These are phyloP conservation scores for Sporothrix protearum DNA, from an alignment of 2,329 filamentous ascomycete genomes.

Conservation along the genomic window DNA sequence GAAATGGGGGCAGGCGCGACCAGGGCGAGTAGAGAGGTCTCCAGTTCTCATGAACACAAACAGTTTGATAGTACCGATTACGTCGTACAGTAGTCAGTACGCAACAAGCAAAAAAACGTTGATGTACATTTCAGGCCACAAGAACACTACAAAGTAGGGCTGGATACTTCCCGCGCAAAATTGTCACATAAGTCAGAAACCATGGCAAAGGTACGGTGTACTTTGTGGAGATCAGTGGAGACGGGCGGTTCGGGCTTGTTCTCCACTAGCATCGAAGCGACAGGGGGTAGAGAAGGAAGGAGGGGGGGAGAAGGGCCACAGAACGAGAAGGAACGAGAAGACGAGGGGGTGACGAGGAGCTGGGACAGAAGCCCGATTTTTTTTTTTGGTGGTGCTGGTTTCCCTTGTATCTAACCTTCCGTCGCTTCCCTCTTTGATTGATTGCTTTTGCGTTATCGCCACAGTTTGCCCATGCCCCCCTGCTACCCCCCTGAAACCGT, in stretches of 20 bases:
- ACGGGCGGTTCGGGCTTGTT: constrained; percentile 15
- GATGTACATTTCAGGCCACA: neutral
- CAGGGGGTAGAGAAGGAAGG: constrained; percentile 16
- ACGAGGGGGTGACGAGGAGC: constrained; percentile 25
- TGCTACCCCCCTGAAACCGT: neutral
- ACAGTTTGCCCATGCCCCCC: neutral
- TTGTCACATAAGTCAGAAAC: constrained; percentile 14
- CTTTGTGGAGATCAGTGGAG: constrained; percentile 26
- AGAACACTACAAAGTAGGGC: neutral
- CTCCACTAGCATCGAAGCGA: constrained; percentile 22
- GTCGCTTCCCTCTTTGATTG: constrained; percentile 5
- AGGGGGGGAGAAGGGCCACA: neutral
- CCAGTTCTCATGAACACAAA: neutral
- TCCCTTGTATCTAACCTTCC: neutral
- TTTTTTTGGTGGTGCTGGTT: constrained; percentile 5
- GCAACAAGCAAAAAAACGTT: neutral
- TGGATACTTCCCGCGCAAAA: constrained; percentile 3
- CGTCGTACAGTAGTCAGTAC: too few relatives aligned
- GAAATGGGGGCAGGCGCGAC: neutral
- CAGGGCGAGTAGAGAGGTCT: neutral
- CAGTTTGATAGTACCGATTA: neutral
- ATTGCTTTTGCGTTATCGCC: neutral
- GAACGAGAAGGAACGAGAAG: constrained; percentile 16
- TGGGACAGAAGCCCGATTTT: constrained; percentile 21
- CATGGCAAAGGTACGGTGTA: constrained; percentile 11